Conservation (phyloP, 176 grass and related monocot genomes). For the Carex parvula region DNA sequence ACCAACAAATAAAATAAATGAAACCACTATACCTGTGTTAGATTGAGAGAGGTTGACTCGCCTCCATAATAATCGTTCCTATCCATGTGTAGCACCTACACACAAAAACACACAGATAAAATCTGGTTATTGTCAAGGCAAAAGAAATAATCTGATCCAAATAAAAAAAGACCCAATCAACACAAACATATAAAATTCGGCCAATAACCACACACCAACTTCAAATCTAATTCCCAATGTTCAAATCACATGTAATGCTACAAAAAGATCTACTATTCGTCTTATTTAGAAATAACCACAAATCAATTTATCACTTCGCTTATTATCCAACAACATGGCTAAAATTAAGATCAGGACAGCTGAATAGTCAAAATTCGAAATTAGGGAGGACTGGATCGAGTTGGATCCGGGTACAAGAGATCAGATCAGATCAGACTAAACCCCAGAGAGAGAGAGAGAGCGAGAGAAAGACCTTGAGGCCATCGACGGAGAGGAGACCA, state of each 20-base stretch:
- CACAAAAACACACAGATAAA: not conserved
- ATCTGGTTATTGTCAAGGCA: not conserved
- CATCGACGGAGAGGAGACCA: conserved; percentile 89
- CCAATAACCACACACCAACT: not conserved
- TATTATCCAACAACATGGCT: not conserved
- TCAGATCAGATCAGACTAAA: conserved; percentile 2
- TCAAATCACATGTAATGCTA: not conserved
- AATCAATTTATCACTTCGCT: not conserved
- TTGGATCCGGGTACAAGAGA: not conserved
- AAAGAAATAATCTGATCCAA: not conserved
- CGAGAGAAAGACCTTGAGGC: conserved; percentile 60
- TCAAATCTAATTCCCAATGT: not conserved
- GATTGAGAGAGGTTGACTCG: conserved; percentile 75
- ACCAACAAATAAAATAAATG: not conserved
- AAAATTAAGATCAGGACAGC: conserved; percentile 4
- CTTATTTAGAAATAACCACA: not conserved
- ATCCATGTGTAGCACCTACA: conserved; percentile 88
- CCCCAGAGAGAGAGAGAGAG: not conserved
- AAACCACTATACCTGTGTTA: conserved; percentile 49
- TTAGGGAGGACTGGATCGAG: not conserved
- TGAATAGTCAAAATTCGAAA: not conserved
- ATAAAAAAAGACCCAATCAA: not conserved
- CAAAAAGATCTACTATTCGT: not conserved
- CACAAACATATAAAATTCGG: not conserved
- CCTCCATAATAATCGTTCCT: conserved; percentile 92